Evolutionary conservation across 345 rosid genomes (phyloP), one percentile per base, ranked within the genome.

Genomic region (Brassica carinata): DNA sequence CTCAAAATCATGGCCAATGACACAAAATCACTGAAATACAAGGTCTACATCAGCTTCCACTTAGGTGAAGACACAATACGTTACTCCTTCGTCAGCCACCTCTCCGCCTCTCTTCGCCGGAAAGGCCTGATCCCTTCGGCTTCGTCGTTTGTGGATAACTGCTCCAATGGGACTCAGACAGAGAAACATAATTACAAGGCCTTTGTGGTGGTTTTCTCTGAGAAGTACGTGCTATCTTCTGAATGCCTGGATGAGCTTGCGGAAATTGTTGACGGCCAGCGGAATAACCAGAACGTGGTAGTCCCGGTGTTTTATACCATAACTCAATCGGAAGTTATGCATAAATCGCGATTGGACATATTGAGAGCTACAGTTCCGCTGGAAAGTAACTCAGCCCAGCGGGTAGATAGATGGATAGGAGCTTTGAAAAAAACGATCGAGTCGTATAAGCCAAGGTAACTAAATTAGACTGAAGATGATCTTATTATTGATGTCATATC

Each of bases 181-280:
- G 43, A 65, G 26, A 65, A 15, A 33, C 36, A 65, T 2, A 65
- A 15, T 15, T 15, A n/a, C 26, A 65, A 65, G 45, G 69, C 69
- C 1, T 65, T 65, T 65, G 69, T 65, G 69, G 48, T 65, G 48
- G 48, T 65, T 33, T 15, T 65, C 48, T 65, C 69, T 33, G 14
- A 65, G 69, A 65, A 65, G 69, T 65, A 65, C 13, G 11, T 65
- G 69, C 15, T 65, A 33, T 65, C 69, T 14, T 40, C 45, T 7
- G 69, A 65, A 65, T 65, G 69, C 45, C 69, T 65, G 1, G 69
- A 65, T 31, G 69, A 65, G 27, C 69, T 65, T 15, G 69, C 45
- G 26, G 69, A 65, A 40, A 33, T 65, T 65, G 48, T 33, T 33
- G 69, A 65, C 31, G 4, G 43, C 48, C 23, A 33, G 13, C 23